Evolutionary conservation across 164 flowering plant genomes (phyloP), one percentile per base, ranked within the genome.

Genomic region (Saururus chinensis): DNA sequence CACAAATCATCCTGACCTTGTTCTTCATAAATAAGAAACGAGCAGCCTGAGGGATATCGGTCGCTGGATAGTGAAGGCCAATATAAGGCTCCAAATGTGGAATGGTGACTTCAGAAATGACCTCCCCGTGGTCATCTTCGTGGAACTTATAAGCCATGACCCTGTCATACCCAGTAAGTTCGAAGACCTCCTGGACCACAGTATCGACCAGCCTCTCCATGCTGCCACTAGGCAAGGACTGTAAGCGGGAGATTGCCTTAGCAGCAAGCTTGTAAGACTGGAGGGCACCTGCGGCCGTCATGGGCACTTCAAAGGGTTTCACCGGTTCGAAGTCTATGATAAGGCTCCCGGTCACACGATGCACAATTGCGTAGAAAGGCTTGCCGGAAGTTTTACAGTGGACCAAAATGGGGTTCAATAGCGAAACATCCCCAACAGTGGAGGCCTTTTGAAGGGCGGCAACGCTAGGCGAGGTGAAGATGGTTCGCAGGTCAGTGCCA

Each of bases 71-170:
- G 70, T 89, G 96, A 66, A 89, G 65, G 48, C 96, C 96, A 59
- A 85, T 72, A 69, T 87, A 89, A 9, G 96, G 96, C 53, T 85
- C 93, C 13, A 86, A 76, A 20, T 82, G 93, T 19, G 87, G 84
- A 66, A 82, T 84, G 51, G 86, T 83, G 37, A 81, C 63, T 79
- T 89, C 96, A 45, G 92, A 74, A 0, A 83, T 66, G 49, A 89
- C 96, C 73, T 89, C 96, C 16, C 96, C 93, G 65, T 89, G 96
- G 63, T 89, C 96, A 63, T 89, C 96, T 26, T 89, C 96, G 37
- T 89, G 96, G 79, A 89, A 89, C 57, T 86, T 86, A 75, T 89
- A 89, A 11, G 85, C 76, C 96, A 89, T 89, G 56, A 79, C 93
- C 79, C 96, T 73, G 73, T 89, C 96, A 77, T 89, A 89, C 56